A percentile compares a stretch with the other conserved stretches of the same genome.
phyloP scores from a whole-genome alignment of 331 rosid genomes.

The Saraca asoca region DNA sequence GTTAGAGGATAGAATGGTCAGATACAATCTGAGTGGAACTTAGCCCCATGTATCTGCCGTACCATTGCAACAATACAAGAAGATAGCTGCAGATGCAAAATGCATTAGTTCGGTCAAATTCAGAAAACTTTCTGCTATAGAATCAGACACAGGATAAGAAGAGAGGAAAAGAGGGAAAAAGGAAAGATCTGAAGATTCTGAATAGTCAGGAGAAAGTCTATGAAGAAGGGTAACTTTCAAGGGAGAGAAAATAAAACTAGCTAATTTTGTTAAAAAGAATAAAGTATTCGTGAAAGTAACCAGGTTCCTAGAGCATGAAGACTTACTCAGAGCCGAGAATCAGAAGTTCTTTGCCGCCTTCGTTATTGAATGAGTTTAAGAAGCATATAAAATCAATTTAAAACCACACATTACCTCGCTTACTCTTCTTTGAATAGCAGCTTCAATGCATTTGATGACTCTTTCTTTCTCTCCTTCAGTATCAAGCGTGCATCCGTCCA shows the following conservation, averaged over 20 bases:
- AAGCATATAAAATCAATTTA: slow-evolving; percentile 25
- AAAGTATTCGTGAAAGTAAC: neutral
- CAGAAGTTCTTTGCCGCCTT: slow-evolving; percentile 18
- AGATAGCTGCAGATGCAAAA: slow-evolving; percentile 47
- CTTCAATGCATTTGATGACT: slow-evolving; percentile 81
- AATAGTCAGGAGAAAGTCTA: neutral
- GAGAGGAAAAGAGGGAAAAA: slow-evolving; percentile 4
- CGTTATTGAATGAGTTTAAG: slow-evolving; percentile 10
- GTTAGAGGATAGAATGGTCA: slow-evolving; percentile 44
- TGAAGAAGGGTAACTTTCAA: neutral
- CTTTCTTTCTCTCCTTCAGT: slow-evolving; percentile 82
- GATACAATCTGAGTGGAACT: slow-evolving; percentile 47
- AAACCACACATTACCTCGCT: slow-evolving; percentile 63
- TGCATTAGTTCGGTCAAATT: slow-evolving; percentile 40
- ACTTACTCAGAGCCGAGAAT: slow-evolving; percentile 31
- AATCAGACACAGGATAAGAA: slow-evolving; percentile 20
- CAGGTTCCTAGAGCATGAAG: slow-evolving; percentile 24
- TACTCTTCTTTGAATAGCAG: slow-evolving; percentile 85
- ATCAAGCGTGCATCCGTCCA: slow-evolving; percentile 89
- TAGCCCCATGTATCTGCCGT: slow-evolving; percentile 44
- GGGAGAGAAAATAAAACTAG: neutral
- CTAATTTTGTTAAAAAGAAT: neutral
- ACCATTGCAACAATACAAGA: slow-evolving; percentile 48
- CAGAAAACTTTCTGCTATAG: slow-evolving; percentile 31
- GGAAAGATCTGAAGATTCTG: neutral